phyloP scores from a whole-genome alignment of 768 basidiomycete species.

The Exsudoporus frostii region DNA sequence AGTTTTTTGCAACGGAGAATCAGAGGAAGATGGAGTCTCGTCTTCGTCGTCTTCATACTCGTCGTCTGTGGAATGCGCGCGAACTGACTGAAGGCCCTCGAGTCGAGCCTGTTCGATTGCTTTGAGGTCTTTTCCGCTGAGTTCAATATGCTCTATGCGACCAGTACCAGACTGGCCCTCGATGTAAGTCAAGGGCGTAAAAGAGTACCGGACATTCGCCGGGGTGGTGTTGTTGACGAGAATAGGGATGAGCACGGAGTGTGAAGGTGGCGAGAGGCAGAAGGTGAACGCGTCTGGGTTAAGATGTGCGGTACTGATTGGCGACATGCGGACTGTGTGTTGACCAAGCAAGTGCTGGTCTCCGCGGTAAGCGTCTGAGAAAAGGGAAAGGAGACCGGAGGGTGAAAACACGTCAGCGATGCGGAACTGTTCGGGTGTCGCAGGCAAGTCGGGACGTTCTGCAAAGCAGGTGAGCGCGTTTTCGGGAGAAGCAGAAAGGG shows the following conservation, averaged over 20 bases:
- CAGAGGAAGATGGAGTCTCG: slow-evolving; percentile 30
- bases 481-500: not conserved
- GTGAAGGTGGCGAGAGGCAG: slow-evolving; percentile 58
- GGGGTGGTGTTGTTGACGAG: slow-evolving; percentile 90
- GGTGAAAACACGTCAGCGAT: slow-evolving; percentile 49
- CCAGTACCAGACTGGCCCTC: slow-evolving; percentile 38
- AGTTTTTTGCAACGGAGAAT: slow-evolving; percentile 60
- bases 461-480: slow-evolving; percentile 6
- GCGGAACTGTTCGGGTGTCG: slow-evolving; percentile 45
- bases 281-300: slow-evolving; percentile 74
- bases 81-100: slow-evolving; percentile 47
- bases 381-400: slow-evolving; percentile 48
- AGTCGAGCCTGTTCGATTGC: slow-evolving; percentile 59
- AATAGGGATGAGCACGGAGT: slow-evolving; percentile 70
- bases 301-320: slow-evolving; percentile 88
- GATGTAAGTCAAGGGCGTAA: slow-evolving; percentile 59
- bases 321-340: slow-evolving; percentile 89
- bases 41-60: slow-evolving; percentile 65
- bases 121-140: slow-evolving; percentile 63
- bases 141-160: slow-evolving; percentile 52
- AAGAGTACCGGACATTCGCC: slow-evolving; percentile 64
- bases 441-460: slow-evolving; percentile 37
- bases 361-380: slow-evolving; percentile 33
- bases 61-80: slow-evolving; percentile 49
- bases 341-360: slow-evolving; percentile 75